These are phyloP conservation scores for Vigna reflexopilosa DNA, from an alignment of 306 rosid species.

Conservation along the genomic window DNA sequence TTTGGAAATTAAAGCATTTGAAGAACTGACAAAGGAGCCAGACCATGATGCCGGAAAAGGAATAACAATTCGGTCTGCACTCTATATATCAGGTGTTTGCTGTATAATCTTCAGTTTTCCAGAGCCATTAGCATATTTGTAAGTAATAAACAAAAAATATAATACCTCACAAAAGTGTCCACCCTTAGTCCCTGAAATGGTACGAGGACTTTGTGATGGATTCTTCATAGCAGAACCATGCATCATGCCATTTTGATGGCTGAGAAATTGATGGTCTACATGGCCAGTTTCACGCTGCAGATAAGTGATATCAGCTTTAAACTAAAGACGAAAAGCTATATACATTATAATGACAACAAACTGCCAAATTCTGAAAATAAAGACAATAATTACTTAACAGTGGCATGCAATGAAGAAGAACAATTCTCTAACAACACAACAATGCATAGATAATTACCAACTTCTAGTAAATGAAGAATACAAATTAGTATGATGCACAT, in stretches of 20 bases:
- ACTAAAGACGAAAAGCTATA: conserved; percentile 29
- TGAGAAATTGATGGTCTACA: conserved; percentile 51
- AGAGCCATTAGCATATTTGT: conserved; percentile 4
- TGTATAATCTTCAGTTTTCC: conserved; percentile 23
- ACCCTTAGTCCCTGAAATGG: conserved; percentile 57
- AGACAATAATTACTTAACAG: conserved; percentile 23
- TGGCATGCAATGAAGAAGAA: neutral
- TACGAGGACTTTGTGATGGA: conserved; percentile 60
- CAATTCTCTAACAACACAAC: conserved; percentile 25
- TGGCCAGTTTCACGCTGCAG: conserved; percentile 66
- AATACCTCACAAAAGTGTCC: conserved; percentile 77
- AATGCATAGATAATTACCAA: conserved; percentile 23
- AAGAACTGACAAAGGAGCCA: neutral
- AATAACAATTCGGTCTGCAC: neutral
- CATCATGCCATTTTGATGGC: conserved; percentile 54
- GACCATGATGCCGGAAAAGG: neutral
- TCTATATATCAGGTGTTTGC: conserved; percentile 7
- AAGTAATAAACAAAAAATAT: conserved; percentile 32
- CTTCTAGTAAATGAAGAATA: conserved; percentile 16
- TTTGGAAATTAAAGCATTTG: conserved; percentile 1
- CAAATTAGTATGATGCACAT: conserved; percentile 20
- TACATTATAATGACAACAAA: conserved; percentile 17
- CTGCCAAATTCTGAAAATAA: conserved; percentile 25
- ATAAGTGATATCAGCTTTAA: conserved; percentile 41
- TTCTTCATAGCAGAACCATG: conserved; percentile 68